Evolutionary conservation across 768 basidiomycete species (phyloP), one percentile per base, ranked within the genome.

Genomic region (Russula sp.): DNA sequence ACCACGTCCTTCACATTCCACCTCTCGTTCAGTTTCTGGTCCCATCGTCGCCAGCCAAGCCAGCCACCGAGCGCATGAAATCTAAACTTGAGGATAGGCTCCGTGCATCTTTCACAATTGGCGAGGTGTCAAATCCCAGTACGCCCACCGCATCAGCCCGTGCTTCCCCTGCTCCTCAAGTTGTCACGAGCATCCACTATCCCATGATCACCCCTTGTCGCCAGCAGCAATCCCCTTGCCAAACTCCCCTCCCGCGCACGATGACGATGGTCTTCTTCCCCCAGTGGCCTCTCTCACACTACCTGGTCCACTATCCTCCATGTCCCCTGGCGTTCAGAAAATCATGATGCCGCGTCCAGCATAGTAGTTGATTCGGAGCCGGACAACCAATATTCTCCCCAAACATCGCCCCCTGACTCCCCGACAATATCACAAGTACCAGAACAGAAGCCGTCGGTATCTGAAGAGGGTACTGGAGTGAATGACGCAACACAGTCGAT

Each of bases 71-170:
- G 6, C 55, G 64, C 56, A 75, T 79, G 52, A 87, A 88, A 71
- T n/a, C 81, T 9, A 88, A 81, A 26, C 77, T 92, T 2, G 91
- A 92, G 74, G 90, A 92, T 63, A 80, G 91, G 51, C 77, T 92
- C n/a, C 82, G 86, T 51, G 86, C 88, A 77, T 80, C 81, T 30
- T 81, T 86, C 68, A 79, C 81, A 24, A 79, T 81, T 57, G 83
- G 81, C 22, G 89, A 90, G 22, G 76, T 79, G 14, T 82, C 83
- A 10, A 76, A 73, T 61, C 64, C 74, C 22, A 76, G 75, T 26
- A 78, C 84, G 0, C 78, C 83, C 6, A 71, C 73, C 10, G 65
- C 65, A 1, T 80, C 84, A 22, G 70, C 76, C 7, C 77, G 75
- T 46, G 72, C 75, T 20, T 80, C 84, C 3, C 79, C 84, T 14